phyloP scores from a whole-genome alignment of 345 rosid genomes.

The Salix brachista region DNA sequence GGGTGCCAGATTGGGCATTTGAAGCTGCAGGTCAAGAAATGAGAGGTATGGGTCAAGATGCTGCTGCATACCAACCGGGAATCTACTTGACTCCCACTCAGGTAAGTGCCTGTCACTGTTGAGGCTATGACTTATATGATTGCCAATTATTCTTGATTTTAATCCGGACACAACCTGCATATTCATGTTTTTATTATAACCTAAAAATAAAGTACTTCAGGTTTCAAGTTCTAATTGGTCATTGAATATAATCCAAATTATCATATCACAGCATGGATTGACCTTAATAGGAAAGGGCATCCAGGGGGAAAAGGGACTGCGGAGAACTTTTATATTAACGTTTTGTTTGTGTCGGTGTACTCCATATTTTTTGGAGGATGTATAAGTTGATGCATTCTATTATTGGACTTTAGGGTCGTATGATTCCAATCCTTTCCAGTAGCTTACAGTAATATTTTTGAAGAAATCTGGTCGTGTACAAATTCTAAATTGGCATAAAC shows the following conservation, averaged over 20 bases:
- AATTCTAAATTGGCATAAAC: not conserved
- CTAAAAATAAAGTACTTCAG: not conserved
- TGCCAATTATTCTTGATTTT: not conserved
- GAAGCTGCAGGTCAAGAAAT: constrained; percentile 99
- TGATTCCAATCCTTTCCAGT: not conserved
- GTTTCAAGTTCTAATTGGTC: not conserved
- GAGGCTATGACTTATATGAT: not conserved
- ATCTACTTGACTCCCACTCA: constrained; percentile 89
- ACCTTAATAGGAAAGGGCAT: not conserved
- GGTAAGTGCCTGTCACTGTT: constrained; percentile 35
- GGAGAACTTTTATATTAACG: not conserved
- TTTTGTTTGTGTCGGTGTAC: not conserved
- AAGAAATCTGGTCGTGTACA: not conserved
- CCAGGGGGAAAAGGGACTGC: not conserved
- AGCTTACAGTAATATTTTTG: not conserved
- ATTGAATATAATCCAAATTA: not conserved
- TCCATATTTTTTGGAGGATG: not conserved
- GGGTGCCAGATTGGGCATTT: constrained; percentile 98
- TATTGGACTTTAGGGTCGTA: not conserved
- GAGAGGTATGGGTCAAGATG: constrained; percentile 92
- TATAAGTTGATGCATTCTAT: not conserved
- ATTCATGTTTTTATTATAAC: not conserved
- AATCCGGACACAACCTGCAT: not conserved
- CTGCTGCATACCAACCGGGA: constrained; percentile 93
- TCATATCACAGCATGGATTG: not conserved